Percentiles rank a stretch among this genome's conserved stretches.
Evolutionary conservation across 108 stramenopile species (phyloP).

Genomic region (Mayamaea pseudoterrestris): DNA sequence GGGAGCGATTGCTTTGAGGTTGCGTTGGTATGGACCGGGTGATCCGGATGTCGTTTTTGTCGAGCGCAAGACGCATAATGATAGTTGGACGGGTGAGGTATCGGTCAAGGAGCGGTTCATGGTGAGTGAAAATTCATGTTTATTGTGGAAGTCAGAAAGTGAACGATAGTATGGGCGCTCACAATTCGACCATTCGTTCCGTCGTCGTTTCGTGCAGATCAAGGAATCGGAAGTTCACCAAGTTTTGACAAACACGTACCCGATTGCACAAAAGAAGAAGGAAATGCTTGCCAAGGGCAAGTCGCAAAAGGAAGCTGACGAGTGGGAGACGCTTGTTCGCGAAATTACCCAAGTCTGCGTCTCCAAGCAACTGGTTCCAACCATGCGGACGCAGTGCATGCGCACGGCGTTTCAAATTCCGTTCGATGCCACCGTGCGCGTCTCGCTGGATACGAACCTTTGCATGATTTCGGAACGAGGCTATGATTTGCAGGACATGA

Average conservation of each 20-base stretch:
- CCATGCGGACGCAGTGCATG: slow-evolving; percentile 93
- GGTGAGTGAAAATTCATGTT: too few relatives aligned
- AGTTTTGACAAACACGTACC: slow-evolving; percentile 73
- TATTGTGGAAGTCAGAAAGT: too few relatives aligned
- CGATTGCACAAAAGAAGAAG: slow-evolving; percentile 66
- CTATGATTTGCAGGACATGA: slow-evolving; percentile 75
- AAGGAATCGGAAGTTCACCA: slow-evolving; percentile 67
- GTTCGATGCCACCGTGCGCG: slow-evolving; percentile 92
- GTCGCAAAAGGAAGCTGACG: slow-evolving; percentile 71
- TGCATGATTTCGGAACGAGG: slow-evolving; percentile 95
- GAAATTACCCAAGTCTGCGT: slow-evolving; percentile 85
- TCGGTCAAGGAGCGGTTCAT: slow-evolving; percentile 96
- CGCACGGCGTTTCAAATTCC: slow-evolving; percentile 96
- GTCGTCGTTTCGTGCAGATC: slow-evolving; percentile 23
- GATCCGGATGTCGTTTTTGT: slow-evolving; percentile 85
- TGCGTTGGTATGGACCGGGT: slow-evolving; percentile 92
- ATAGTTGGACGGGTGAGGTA: slow-evolving; percentile 95
- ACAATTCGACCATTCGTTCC: too few relatives aligned
- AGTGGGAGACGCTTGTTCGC: slow-evolving; percentile 79
- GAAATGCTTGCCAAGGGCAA: slow-evolving; percentile 78
- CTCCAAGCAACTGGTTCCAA: slow-evolving; percentile 89
- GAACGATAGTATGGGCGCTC: too few relatives aligned
- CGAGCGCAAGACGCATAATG: slow-evolving; percentile 97
- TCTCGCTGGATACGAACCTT: slow-evolving; percentile 91
- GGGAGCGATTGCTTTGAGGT: slow-evolving; percentile 88